phyloP scores from a whole-genome alignment of 2,329 filamentous ascomycete genomes.

The Scedosporium minutisporum region DNA sequence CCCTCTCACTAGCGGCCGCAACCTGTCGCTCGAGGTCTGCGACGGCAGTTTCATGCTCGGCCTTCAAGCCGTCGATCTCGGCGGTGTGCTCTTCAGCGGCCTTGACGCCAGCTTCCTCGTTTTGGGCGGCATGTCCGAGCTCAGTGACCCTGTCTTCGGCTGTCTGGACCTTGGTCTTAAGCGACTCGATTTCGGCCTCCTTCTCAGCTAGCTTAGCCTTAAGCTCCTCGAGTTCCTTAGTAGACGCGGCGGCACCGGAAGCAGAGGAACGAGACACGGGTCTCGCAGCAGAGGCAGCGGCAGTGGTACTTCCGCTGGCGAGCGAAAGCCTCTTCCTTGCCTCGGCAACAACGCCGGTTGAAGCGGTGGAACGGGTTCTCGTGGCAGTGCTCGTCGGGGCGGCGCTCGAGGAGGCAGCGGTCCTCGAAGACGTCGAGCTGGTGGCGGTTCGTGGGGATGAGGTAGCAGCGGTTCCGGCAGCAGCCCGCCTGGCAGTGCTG shows the following conservation, averaged over 20 bases:
- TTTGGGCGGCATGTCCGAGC: conserved; percentile 41
- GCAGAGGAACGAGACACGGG: conserved; percentile 24
- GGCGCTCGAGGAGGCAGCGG: conserved; percentile 19
- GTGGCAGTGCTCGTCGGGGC: conserved; percentile 21
- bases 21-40: conserved; percentile 36
- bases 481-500: conserved; percentile 16
- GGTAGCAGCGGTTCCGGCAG: conserved; percentile 14
- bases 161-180: conserved; percentile 46
- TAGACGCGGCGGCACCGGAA: conserved; percentile 26
- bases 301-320: conserved; percentile 27
- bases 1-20: conserved; percentile 38
- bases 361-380: conserved; percentile 22
- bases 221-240: conserved; percentile 49
- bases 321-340: conserved; percentile 50
- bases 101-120: conserved; percentile 25
- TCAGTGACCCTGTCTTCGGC: conserved; percentile 47
- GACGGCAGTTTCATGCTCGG: conserved; percentile 39
- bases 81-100: conserved; percentile 31
- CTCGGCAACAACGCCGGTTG: conserved; percentile 19
- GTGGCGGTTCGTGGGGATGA: conserved; percentile 16
- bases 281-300: background rate
- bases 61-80: conserved; percentile 36
- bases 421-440: conserved; percentile 22
- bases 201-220: conserved; percentile 50
- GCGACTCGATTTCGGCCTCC: conserved; percentile 45